Evolutionary conservation across 768 basidiomycete genomes (phyloP), one percentile per base, ranked within the genome.

Genomic region (Agrocybe praecox): DNA sequence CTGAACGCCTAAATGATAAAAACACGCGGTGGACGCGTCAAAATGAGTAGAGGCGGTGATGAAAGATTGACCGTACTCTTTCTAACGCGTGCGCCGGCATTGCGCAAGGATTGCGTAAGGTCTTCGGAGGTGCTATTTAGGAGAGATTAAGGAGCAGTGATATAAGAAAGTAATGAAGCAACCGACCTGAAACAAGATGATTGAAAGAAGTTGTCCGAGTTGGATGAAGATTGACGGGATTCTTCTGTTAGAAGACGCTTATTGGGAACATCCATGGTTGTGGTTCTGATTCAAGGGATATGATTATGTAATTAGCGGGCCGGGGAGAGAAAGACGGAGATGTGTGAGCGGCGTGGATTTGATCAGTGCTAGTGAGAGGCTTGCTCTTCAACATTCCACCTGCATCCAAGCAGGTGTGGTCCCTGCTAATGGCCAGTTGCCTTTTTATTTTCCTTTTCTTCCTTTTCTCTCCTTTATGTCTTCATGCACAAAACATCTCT

Each of bases 61-160:
- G 19, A 53, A 23, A 52, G 49, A 47, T n/a, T n/a, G 12, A 69
- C 32, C 80, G 65, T 67, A 89, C 88, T 78, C 72, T 86, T 86
- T 66, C 88, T 71, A 46, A 79, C 80, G 59, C 87, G 84, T 61
- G 83, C 72, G 49, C 82, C 83, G 24, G 86, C 70, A 62, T 76
- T 83, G 55, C 81, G 81, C 52, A 90, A 78, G 53, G 74, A 76
- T n/a, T 78, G 75, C 43, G 76, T 70, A 22, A 87, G 69, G 49
- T 88, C 86, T 51, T 75, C 70, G 26, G 79, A 71, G 17, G 75
- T 69, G 12, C 82, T 84, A 36, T 53, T 34, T 36, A 48, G 48
- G 11, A 42, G 49, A 26, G 49, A 24, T 49, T 34, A 17, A 48
- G 26, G 26, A 29, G 26, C n/a, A n/a, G n/a, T 4, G 26, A 29